Evolutionary conservation across 257 asterid species (phyloP).

Genomic region (Thymus quinquecostatus): DNA sequence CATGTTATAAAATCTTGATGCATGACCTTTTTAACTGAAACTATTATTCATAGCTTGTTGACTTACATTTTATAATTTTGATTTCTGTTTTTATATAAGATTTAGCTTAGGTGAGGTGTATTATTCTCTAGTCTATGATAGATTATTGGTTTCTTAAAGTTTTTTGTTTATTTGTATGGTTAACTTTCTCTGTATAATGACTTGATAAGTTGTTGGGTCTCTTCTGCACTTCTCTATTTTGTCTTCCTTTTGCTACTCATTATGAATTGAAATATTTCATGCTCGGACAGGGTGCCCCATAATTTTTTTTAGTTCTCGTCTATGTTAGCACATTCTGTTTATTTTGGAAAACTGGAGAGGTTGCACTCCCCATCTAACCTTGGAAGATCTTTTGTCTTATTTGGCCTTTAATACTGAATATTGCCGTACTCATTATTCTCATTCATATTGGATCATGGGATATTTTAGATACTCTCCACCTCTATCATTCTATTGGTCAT

Average conservation of each 20-base stretch:
- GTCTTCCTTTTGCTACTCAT: background rate
- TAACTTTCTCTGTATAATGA: background rate
- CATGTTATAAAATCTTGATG: background rate
- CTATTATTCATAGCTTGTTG: slow-evolving; percentile 5
- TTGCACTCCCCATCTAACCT: background rate
- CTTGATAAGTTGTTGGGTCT: slow-evolving; percentile 6
- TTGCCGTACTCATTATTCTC: no score
- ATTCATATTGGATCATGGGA: no score
- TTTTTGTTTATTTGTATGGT: background rate
- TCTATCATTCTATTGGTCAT: no score
- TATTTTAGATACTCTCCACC: no score
- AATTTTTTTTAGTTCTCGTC: background rate
- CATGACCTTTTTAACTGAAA: background rate
- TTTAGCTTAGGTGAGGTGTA: no score
- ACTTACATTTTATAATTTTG: background rate
- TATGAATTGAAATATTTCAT: background rate
- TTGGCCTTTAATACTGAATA: no score
- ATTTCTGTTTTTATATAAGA: background rate
- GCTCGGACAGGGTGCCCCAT: background rate
- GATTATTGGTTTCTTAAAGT: background rate
- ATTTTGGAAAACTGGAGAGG: background rate
- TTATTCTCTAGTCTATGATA: background rate
- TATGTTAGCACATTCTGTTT: background rate
- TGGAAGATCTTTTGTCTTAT: no score
- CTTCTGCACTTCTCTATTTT: background rate